Conservation (phyloP, 2,329 filamentous ascomycete genomes). For the Cryphonectria carpinicola region DNA sequence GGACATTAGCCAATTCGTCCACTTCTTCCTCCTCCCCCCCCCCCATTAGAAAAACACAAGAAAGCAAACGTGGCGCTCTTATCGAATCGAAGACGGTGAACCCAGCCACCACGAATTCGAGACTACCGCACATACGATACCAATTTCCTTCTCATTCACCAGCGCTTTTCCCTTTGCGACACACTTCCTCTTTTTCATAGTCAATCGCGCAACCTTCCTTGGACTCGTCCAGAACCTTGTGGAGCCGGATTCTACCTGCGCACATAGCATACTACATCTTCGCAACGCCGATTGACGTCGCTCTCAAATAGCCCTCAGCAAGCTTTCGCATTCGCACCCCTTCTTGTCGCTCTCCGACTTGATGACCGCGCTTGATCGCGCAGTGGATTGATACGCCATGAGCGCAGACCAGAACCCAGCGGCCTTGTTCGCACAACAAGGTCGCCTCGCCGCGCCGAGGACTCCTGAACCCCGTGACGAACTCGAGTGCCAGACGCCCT, state of each 20-base stretch:
- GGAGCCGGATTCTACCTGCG: not conserved
- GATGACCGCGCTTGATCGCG: constrained; percentile 16
- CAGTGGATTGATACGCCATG: constrained; percentile 23
- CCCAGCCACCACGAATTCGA: constrained; percentile 23
- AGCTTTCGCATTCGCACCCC: constrained; percentile 1
- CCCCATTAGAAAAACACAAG: constrained; percentile 10
- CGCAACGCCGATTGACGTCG: constrained; percentile 1
- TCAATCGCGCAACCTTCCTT: not conserved
- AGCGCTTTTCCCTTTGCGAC: not conserved
- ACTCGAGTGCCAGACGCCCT: constrained; percentile 47
- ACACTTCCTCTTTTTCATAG: not conserved
- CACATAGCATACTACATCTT: not conserved
- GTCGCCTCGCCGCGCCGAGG: constrained; percentile 47
- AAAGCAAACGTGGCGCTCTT: constrained; percentile 11
- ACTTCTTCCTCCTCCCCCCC: not conserved
- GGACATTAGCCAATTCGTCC: constrained; percentile 4
- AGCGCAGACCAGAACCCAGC: constrained; percentile 21
- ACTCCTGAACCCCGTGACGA: constrained; percentile 57
- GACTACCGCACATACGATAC: constrained; percentile 11
- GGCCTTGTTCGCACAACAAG: constrained; percentile 43
- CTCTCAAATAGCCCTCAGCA: constrained; percentile 12
- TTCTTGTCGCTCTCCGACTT: constrained; percentile 4
- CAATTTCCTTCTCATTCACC: constrained; percentile 14
- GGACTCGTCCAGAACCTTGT: not conserved
- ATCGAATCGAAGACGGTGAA: constrained; percentile 15